Base-by-base conservation (phyloP, 2,329 filamentous ascomycete species). In the Stagonosporopsis cucurbitacearum region DNA sequence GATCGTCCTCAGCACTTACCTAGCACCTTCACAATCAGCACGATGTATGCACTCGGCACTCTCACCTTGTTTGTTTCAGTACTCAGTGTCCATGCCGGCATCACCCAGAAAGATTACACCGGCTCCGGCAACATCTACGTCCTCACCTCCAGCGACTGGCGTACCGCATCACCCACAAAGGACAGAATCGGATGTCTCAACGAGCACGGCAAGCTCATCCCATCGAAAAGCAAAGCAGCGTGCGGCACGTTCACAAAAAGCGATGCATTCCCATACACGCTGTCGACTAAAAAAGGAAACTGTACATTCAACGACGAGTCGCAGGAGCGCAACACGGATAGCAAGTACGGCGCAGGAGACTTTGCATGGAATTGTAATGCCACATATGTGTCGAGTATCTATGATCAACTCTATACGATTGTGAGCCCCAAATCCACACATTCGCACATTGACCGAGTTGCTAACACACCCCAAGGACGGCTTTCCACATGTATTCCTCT, bases 401-500 rank as follows among this genome's bases (percentile, higher is more conserved):
- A 68, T 30, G 71, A 74, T 33, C 59, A 64, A 20, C 25, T 74
- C 4, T 73, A 73, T 32, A 73, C 69, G 0, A 64, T 74, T 8
- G 71, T 72, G 53, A 48, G 63, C 50, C 13, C 7, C 1, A 3
- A 9, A 1, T 6, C 4, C 3, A n/a, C n/a, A n/a, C n/a, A n/a
- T n/a, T n/a, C n/a, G n/a, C n/a, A n/a, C n/a, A n/a, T n/a, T n/a
- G n/a, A n/a, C n/a, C n/a, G n/a, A n/a, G n/a, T n/a, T 23, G 6
- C 50, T 48, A 12, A 47, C 17, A 20, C 26, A 22, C 15, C 30
- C 8, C 46, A 37, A 70, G 67, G 51, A 65, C n/a, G 67, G 71
- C 33, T 71, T 73, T 36, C 53, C 63, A 4, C 64, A 73, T 54
- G 50, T 66, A 13, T 73, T 73, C 56, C 65, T 74, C 39, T 74